phyloP scores from a whole-genome alignment of 1,284 basidiomycete species.

The Xerocomus cyaneibrunnescens region DNA sequence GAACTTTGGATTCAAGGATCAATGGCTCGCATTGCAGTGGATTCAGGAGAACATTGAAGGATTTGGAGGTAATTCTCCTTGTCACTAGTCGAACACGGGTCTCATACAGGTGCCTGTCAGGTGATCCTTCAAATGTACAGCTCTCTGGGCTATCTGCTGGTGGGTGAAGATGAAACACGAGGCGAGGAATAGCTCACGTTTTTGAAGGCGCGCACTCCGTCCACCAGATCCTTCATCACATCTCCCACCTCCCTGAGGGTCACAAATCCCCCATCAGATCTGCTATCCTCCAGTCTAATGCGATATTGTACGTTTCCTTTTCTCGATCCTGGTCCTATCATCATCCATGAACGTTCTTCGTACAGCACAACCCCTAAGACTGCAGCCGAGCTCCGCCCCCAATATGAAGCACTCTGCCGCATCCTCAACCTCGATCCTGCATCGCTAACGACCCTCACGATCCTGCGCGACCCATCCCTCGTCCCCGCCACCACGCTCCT shows the following conservation, averaged over 20 bases:
- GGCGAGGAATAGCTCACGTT: background rate
- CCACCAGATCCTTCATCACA: constrained; percentile 70
- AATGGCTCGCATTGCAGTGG: constrained; percentile 27
- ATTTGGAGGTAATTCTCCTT: constrained; percentile 42
- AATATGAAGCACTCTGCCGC: constrained; percentile 63
- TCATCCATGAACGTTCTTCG: background rate
- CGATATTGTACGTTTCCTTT: constrained; percentile 48
- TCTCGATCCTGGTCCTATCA: too few relatives aligned
- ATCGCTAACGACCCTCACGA: constrained; percentile 45
- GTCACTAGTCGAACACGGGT: constrained; percentile 44
- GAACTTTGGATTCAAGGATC: constrained; percentile 81
- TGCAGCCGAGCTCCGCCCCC: constrained; percentile 52
- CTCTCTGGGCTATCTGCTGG: constrained; percentile 72
- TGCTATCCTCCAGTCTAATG: constrained; percentile 69
- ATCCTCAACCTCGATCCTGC: constrained; percentile 55
- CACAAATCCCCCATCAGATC: constrained; percentile 61
- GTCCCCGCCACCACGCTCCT: constrained; percentile 40
- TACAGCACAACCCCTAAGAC: constrained; percentile 46
- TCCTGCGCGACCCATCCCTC: constrained; percentile 40
- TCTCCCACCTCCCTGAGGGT: constrained; percentile 57
- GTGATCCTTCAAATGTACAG: constrained; percentile 61
- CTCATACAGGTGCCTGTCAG: background rate
- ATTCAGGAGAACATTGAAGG: constrained; percentile 24
- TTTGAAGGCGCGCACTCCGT: constrained; percentile 67
- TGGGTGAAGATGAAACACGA: constrained; percentile 20